phyloP scores from a whole-genome alignment of 164 flowering plant species.

The Aristolochia contorta region DNA sequence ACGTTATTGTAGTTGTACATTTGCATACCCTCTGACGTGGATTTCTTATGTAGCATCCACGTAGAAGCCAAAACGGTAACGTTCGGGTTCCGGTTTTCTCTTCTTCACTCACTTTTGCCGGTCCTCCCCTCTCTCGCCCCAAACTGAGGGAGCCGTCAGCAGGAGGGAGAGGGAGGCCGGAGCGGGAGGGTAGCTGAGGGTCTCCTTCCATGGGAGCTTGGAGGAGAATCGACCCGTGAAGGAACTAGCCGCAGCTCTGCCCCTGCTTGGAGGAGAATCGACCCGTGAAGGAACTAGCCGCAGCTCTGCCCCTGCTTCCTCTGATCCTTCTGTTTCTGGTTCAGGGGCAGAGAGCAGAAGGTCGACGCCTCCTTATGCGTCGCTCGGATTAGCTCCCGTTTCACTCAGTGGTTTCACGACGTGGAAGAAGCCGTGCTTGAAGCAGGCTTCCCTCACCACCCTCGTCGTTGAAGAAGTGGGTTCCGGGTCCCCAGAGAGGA shows the following conservation, averaged over 20 bases:
- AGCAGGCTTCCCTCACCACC: conserved; percentile 40
- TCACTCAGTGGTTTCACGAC: conserved; percentile 58
- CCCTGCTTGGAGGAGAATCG: too few relatives aligned
- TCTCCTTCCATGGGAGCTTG: conserved; percentile 81
- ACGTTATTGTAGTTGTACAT: too few relatives aligned
- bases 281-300: too few relatives aligned
- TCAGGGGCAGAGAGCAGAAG: conserved; percentile 37
- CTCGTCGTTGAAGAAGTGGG: conserved; percentile 12
- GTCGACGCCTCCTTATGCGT: conserved; percentile 33
- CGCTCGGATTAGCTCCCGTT: conserved; percentile 21
- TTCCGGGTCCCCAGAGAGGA: conserved; percentile 35
- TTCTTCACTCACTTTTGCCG: too few relatives aligned
- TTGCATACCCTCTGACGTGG: too few relatives aligned
- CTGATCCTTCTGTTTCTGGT: conserved; percentile 41
- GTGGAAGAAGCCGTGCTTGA: conserved; percentile 51
- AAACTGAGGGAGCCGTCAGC: too few relatives aligned
- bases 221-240: conserved; percentile 50
- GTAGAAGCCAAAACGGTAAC: too few relatives aligned
- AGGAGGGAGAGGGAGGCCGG: neutral
- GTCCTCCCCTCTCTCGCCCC: too few relatives aligned
- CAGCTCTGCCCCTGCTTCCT: conserved; percentile 44
- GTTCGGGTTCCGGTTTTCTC: too few relatives aligned
- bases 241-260: too few relatives aligned
- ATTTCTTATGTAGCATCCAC: too few relatives aligned
- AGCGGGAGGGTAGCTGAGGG: conserved; percentile 47